Conservation (phyloP, 2,329 filamentous ascomycete species). For the Myriosclerotinia duriaeana region DNA sequence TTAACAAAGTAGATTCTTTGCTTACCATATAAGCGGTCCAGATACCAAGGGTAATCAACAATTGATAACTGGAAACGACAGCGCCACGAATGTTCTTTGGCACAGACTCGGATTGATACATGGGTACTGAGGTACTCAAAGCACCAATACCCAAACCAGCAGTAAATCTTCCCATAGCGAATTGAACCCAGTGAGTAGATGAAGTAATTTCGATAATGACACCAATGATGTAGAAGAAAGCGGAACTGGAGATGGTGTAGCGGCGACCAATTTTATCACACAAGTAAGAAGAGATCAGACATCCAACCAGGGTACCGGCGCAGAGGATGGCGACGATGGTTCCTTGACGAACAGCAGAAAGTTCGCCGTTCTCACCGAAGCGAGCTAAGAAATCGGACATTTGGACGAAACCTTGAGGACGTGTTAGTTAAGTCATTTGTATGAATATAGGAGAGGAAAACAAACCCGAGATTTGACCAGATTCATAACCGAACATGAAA, state of each 20-base stretch:
- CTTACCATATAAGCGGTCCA: slow-evolving; percentile 54
- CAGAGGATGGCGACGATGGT: slow-evolving; percentile 63
- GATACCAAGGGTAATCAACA: slow-evolving; percentile 69
- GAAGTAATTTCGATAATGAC: slow-evolving; percentile 65
- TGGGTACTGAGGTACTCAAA: slow-evolving; percentile 62
- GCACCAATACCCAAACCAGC: slow-evolving; percentile 65
- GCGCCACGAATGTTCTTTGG: slow-evolving; percentile 64
- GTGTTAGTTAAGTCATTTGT: background rate
- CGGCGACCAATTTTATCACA: slow-evolving; percentile 62
- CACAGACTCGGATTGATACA: slow-evolving; percentile 68
- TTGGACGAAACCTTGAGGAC: slow-evolving; percentile 57
- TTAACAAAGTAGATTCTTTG: background rate
- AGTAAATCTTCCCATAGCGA: slow-evolving; percentile 64
- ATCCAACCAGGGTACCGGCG: slow-evolving; percentile 59
- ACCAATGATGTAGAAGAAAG: slow-evolving; percentile 59
- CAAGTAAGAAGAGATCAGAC: slow-evolving; percentile 57
- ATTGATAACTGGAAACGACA: slow-evolving; percentile 64
- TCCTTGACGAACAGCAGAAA: slow-evolving; percentile 58
- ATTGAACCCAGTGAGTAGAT: slow-evolving; percentile 57
- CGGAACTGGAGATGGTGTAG: slow-evolving; percentile 60
- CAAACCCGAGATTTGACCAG: slow-evolving; percentile 50
- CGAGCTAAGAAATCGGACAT: slow-evolving; percentile 57
- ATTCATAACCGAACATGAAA: slow-evolving; percentile 54
- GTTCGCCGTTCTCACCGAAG: slow-evolving; percentile 52
- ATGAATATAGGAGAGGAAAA: background rate